Evolutionary conservation across 73 alveolate genomes (phyloP).

Genomic region (Tetrahymena thermophila): DNA sequence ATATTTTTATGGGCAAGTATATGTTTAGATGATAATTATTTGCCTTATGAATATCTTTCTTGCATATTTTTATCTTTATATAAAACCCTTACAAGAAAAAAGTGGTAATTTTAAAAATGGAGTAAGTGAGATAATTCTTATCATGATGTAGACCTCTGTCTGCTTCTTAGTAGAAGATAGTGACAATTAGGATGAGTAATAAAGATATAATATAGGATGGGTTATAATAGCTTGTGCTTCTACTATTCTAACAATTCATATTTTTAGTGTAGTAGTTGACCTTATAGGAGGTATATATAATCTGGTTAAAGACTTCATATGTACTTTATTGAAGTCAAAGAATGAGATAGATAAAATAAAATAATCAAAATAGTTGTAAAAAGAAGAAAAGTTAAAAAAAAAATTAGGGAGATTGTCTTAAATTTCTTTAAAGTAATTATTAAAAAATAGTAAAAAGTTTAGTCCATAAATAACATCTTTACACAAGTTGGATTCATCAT

Average conservation of each 20-base stretch:
- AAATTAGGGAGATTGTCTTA: background rate
- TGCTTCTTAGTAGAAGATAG: background rate
- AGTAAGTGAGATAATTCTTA: background rate
- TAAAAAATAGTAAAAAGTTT: no score
- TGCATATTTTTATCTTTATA: background rate
- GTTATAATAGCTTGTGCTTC: background rate
- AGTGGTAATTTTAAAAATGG: background rate
- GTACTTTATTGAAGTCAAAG: background rate
- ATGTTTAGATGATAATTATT: background rate
- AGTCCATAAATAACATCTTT: background rate
- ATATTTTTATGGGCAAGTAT: background rate
- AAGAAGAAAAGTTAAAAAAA: no score
- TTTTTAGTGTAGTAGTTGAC: background rate
- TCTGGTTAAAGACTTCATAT: background rate
- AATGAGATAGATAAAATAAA: background rate
- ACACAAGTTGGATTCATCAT: background rate
- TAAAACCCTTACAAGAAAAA: background rate
- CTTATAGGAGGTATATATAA: background rate
- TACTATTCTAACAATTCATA: background rate
- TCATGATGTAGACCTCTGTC: background rate
- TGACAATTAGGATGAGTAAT: background rate
- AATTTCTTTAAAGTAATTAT: background rate
- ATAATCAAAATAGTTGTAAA: background rate
- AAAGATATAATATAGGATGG: background rate
- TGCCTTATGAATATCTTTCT: background rate